phyloP scores from a whole-genome alignment of 129 eudicot species.

The Kitagawia praeruptora region DNA sequence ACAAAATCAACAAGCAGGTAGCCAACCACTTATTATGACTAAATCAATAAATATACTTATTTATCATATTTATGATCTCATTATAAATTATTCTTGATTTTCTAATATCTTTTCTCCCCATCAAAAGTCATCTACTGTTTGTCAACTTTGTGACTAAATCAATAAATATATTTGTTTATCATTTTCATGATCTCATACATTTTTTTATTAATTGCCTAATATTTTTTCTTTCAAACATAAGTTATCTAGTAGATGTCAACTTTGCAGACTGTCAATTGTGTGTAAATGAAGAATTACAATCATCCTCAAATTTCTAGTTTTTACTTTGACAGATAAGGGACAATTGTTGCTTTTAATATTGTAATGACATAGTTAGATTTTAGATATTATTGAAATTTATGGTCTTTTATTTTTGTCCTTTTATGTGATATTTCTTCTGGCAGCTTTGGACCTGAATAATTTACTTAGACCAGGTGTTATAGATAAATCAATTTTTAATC shows the following conservation, averaged over 20 bases:
- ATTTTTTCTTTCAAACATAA: not conserved
- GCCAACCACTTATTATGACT: constrained; percentile 5
- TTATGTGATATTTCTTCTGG: not conserved
- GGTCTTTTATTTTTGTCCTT: not conserved
- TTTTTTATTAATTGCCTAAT: not conserved
- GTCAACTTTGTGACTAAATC: not conserved
- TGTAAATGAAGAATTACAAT: not conserved
- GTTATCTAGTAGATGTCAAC: not conserved
- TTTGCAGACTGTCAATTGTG: not conserved
- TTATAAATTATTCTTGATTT: not conserved
- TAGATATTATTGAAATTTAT: not conserved
- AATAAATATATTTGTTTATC: not conserved
- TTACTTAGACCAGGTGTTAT: not conserved
- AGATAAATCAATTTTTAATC: not conserved
- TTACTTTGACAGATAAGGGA: not conserved
- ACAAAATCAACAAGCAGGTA: constrained; percentile 1
- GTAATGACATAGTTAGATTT: not conserved
- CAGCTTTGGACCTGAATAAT: not conserved
- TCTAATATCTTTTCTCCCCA: not conserved
- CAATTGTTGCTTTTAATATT: not conserved
- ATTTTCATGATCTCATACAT: not conserved
- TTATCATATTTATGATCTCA: not conserved
- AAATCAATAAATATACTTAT: not conserved
- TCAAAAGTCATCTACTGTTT: not conserved
- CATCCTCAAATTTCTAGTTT: not conserved